Base-by-base conservation (phyloP, 1,284 basidiomycete species). In the Mycosarcoma maydis region DNA sequence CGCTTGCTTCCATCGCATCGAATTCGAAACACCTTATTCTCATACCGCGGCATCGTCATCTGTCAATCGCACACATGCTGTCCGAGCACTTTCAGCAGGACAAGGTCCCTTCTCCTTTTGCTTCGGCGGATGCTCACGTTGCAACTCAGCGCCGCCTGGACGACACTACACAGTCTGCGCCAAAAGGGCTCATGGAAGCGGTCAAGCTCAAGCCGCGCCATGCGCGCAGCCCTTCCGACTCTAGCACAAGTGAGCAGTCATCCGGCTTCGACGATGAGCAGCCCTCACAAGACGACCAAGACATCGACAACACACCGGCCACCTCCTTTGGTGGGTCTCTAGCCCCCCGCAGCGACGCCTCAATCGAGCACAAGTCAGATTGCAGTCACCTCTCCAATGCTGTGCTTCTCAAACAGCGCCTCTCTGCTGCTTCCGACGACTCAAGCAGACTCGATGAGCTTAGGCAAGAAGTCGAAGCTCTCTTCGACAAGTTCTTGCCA, bases 241-340 rank as follows among this genome's bases (percentile, higher is more conserved):
- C 65, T 19, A 54, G 52, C 24, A 29, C 42, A 26, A 68, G 65
- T 36, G 33, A 57, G 16, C 52, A 42, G n/a, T 68, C 65, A 11
- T 68, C 57, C 22, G 47, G 29, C 26, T 68, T 68, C 29, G 65
- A 68, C 42, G 32, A 58, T 6, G 65, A 61, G 23, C 49, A 52
- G 10, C 49, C 64, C 6, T 67, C 64, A 4, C 64, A 68, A 34
- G 65, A 68, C 39, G 65, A 66, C 19, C 51, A 59, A 23, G 56
- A 62, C 32, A 62, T 69, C 44, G 66, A 69, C 51, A 62, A 69
- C 22, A 69, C 66, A 10, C 66, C 66, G 10, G 66, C 66, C 19
- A 69, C 66, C 45, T 64, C 60, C 24, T 64, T 53, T 24, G 60
- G 55, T 16, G 66, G 52, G 42, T 64, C 64, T 22, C 48, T 55